phyloP scores from a whole-genome alignment of 164 flowering plant genomes.

The Tinospora cordifolia region DNA sequence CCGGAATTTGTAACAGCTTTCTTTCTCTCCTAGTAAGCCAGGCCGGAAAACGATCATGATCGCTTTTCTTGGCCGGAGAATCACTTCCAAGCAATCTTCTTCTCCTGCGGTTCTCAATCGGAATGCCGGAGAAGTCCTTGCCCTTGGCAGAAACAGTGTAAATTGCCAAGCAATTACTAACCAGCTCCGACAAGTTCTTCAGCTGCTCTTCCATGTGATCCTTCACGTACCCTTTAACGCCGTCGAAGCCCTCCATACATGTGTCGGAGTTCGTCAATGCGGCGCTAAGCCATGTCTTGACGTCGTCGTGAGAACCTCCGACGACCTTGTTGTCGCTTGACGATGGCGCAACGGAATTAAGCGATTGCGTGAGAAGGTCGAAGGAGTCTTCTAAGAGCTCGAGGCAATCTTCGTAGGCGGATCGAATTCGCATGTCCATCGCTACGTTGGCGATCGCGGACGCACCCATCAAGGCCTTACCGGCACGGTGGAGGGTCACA shows the following conservation, averaged over 20 bases:
- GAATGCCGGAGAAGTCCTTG: conserved; percentile 60
- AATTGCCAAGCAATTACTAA: conserved; percentile 69
- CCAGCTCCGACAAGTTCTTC: conserved; percentile 39
- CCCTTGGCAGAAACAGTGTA: conserved; percentile 28
- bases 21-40: conserved; percentile 58
- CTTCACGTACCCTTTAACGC: conserved; percentile 42
- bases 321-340: not conserved
- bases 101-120: conserved; percentile 58
- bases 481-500: conserved; percentile 46
- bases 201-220: conserved; percentile 34
- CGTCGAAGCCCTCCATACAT: conserved; percentile 63
- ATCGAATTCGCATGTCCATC: conserved; percentile 52
- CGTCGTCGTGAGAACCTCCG: conserved; percentile 39
- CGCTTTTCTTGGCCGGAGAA: conserved; percentile 28
- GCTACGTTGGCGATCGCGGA: conserved; percentile 30
- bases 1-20: conserved; percentile 37
- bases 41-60: conserved; percentile 30
- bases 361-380: conserved; percentile 53
- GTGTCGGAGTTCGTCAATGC: conserved; percentile 94
- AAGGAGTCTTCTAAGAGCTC: conserved; percentile 75
- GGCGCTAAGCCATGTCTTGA: conserved; percentile 87
- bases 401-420: conserved; percentile 71
- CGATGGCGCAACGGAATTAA: conserved; percentile 29
- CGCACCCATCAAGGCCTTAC: conserved; percentile 37
- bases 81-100: conserved; percentile 22